These are phyloP conservation scores for Aegilops sharonensis DNA, from an alignment of 176 grass and related monocot species.

Conservation along the genomic window DNA sequence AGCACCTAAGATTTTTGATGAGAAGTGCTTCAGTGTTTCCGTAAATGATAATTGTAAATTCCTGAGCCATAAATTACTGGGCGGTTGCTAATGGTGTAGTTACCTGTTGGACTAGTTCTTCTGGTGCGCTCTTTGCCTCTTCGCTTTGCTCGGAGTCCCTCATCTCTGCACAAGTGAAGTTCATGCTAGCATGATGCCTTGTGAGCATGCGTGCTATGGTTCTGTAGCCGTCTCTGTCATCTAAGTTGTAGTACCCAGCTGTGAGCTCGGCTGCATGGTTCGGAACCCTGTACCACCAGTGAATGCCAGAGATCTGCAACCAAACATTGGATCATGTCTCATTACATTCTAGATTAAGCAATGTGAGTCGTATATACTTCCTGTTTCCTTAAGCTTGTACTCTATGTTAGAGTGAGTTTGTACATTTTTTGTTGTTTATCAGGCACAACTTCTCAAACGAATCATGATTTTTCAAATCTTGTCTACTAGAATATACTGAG, in stretches of 20 bases:
- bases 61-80: not conserved
- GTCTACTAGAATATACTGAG: not conserved
- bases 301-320: constrained; percentile 72
- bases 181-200: constrained; percentile 60
- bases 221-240: constrained; percentile 77
- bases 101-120: constrained; percentile 93
- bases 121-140: constrained; percentile 63
- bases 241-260: constrained; percentile 78
- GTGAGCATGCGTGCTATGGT: constrained; percentile 74
- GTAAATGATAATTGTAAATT: not conserved
- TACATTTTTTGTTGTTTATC: not conserved
- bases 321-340: constrained; percentile 6
- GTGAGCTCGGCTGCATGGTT: constrained; percentile 92
- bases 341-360: constrained; percentile 18
- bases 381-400: not conserved
- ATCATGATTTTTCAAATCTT: not conserved
- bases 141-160: constrained; percentile 57
- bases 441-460: not conserved
- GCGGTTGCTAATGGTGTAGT: not conserved
- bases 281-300: constrained; percentile 84
- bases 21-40: not conserved
- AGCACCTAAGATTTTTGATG: constrained; percentile 51
- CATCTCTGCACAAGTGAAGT: constrained; percentile 97
- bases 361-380: not conserved
- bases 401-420: not conserved